A percentile compares a stretch with the other conserved stretches of the same genome.
Conservation (phyloP, 306 rosid genomes). For the Corylus americana region DNA sequence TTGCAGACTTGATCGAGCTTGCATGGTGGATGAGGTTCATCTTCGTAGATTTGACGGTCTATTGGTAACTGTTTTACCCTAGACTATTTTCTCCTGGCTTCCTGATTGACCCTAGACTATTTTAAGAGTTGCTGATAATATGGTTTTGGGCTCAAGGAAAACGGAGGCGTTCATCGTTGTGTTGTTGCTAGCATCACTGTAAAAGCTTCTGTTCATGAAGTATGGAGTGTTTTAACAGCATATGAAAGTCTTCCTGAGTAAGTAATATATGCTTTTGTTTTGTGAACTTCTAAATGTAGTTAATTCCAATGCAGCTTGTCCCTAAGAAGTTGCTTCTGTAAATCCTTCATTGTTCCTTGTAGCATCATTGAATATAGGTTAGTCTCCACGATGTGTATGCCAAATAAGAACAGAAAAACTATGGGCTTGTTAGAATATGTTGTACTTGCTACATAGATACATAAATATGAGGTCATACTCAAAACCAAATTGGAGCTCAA, state of each 20-base stretch:
- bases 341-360: neutral
- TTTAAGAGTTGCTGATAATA: slow-evolving; percentile 22
- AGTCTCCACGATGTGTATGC: neutral
- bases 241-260: slow-evolving; percentile 98
- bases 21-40: slow-evolving; percentile 95
- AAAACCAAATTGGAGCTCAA: neutral
- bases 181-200: slow-evolving; percentile 96
- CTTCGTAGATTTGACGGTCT: slow-evolving; percentile 97
- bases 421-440: neutral
- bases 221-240: slow-evolving; percentile 80
- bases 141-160: slow-evolving; percentile 72
- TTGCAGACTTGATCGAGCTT: slow-evolving; percentile 79
- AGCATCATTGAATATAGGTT: neutral
- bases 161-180: slow-evolving; percentile 97
- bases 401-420: neutral
- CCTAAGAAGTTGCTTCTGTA: neutral
- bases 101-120: slow-evolving; percentile 16
- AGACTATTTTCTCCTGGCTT: slow-evolving; percentile 21
- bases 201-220: slow-evolving; percentile 90
- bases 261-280: slow-evolving; percentile 31
- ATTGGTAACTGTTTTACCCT: slow-evolving; percentile 56
- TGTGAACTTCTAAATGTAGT: neutral
- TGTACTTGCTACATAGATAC: neutral
- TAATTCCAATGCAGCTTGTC: neutral
- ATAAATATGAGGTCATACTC: neutral